A percentile compares a stretch with the other conserved stretches of the same genome.
These are phyloP conservation scores for Penicillium atrosanguineum DNA, from an alignment of 495 filamentous ascomycete species.

Conservation along the genomic window DNA sequence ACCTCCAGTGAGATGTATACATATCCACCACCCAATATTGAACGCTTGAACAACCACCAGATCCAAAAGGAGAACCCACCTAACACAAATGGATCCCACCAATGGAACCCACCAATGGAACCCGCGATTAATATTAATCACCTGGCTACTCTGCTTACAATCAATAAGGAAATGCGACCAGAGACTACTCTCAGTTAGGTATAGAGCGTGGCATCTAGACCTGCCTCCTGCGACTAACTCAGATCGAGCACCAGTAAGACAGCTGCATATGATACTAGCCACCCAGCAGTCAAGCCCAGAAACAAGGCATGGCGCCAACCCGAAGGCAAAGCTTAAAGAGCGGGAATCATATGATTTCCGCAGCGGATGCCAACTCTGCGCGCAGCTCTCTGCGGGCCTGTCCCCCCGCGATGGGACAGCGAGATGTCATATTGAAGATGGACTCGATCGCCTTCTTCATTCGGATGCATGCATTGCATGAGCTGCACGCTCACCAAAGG, in stretches of 20 bases:
- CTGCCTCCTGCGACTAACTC: slow-evolving; percentile 4
- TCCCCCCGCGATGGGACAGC: slow-evolving; percentile 5
- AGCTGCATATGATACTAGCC: background rate
- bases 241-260: slow-evolving; percentile 3
- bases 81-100: no score
- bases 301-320: background rate
- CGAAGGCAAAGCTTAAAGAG: background rate
- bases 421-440: slow-evolving; percentile 17
- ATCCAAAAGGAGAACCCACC: background rate
- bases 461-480: slow-evolving; percentile 28
- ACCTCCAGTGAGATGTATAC: no score
- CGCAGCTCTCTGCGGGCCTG: background rate
- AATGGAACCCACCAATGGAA: no score
- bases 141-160: background rate
- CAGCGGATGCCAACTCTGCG: background rate
- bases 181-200: background rate
- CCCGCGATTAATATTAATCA: background rate
- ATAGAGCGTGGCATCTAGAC: slow-evolving; percentile 1
- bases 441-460: slow-evolving; percentile 22
- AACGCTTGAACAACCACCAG: background rate
- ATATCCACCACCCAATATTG: no score
- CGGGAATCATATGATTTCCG: background rate
- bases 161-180: background rate
- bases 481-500: slow-evolving; percentile 22
- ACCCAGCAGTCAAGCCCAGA: background rate